Conservation (phyloP, 139 green algal species). For the Picochlorum costavermella region DNA sequence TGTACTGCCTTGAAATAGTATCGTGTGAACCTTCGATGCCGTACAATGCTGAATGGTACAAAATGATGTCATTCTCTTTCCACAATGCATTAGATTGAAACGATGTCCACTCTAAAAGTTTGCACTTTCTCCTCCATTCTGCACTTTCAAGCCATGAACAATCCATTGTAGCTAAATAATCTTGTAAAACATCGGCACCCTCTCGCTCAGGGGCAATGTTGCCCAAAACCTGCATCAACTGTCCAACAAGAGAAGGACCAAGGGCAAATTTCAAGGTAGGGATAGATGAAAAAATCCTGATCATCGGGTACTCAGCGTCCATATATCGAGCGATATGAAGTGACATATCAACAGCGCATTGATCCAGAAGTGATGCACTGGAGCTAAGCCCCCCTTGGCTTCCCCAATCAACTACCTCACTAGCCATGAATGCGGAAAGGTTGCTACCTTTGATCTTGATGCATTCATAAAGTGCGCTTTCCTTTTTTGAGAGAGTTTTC, state of each 20-base stretch:
- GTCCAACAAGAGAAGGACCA: slow-evolving; percentile 44
- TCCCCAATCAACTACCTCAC: slow-evolving; percentile 34
- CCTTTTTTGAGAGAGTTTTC: slow-evolving; percentile 36
- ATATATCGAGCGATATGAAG: slow-evolving; percentile 33
- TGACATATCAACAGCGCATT: slow-evolving; percentile 33
- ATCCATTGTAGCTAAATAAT: no score
- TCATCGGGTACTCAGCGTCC: slow-evolving; percentile 32
- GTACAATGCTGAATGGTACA: neutral
- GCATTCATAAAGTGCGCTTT: slow-evolving; percentile 72
- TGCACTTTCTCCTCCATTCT: neutral
- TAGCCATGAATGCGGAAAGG: slow-evolving; percentile 57
- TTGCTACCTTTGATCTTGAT: slow-evolving; percentile 40
- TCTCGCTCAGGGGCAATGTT: neutral
- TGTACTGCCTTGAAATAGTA: slow-evolving; percentile 1
- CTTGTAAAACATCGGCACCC: no score
- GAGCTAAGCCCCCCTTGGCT: neutral
- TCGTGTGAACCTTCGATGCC: neutral
- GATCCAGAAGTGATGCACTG: slow-evolving; percentile 49
- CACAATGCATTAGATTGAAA: neutral
- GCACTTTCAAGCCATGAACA: neutral
- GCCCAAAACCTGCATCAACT: slow-evolving; percentile 46
- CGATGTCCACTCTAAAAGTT: neutral
- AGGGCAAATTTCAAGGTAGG: slow-evolving; percentile 60
- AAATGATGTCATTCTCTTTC: neutral
- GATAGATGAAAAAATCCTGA: slow-evolving; percentile 41